Evolutionary conservation across 345 rosid genomes (phyloP).

Genomic region (Psidium guajava): DNA sequence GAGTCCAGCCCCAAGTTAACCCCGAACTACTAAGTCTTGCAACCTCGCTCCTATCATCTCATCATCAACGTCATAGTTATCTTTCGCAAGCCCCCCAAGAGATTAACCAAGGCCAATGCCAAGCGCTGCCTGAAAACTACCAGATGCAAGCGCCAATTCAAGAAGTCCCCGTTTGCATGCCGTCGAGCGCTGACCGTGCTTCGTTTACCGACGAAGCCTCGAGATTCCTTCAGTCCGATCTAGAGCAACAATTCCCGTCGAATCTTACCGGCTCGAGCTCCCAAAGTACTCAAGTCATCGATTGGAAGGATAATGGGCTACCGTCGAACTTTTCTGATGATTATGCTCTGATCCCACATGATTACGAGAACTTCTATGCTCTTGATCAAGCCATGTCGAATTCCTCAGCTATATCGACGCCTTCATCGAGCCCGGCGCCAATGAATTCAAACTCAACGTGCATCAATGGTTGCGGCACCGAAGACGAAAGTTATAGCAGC

Average conservation of each 20-base stretch:
- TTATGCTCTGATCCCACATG: neutral
- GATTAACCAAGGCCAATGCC: neutral
- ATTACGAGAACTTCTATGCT: conserved; percentile 10
- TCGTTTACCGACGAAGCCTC: neutral
- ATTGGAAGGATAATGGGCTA: conserved; percentile 3
- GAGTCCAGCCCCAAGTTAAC: conserved; percentile 25
- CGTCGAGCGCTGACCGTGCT: neutral
- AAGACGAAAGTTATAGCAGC: conserved; percentile 78
- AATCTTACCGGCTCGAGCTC: neutral
- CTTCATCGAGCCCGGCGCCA: conserved; percentile 46
- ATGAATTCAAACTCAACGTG: conserved; percentile 54
- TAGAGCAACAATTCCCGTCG: conserved; percentile 3
- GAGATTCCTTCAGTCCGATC: neutral
- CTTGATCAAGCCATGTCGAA: conserved; percentile 1
- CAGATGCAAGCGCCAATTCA: neutral
- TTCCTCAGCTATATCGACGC: conserved; percentile 14
- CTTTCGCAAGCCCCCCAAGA: conserved; percentile 2
- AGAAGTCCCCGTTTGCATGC: neutral
- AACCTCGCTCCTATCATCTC: conserved; percentile 25
- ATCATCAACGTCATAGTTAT: neutral
- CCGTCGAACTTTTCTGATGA: neutral
- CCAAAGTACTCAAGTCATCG: conserved; percentile 3
- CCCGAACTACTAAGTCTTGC: conserved; percentile 43
- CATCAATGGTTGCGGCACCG: conserved; percentile 36
- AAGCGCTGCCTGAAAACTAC: neutral